These are phyloP conservation scores for Pittosporum tobira DNA, from an alignment of 129 eudicot genomes.

Conservation along the genomic window DNA sequence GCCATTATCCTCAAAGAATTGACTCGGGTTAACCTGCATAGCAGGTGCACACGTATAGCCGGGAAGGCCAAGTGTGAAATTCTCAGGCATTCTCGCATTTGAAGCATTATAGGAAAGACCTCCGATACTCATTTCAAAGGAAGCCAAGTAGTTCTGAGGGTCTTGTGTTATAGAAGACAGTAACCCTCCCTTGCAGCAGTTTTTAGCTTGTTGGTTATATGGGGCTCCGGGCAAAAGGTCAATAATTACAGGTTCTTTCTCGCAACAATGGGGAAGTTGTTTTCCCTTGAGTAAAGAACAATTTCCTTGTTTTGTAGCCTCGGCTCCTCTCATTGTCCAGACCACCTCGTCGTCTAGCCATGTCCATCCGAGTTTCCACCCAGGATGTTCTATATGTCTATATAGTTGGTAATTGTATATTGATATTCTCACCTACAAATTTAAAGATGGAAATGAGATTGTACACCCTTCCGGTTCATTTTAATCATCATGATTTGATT, in stretches of 20 bases:
- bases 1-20: constrained; percentile 47
- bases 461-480: neutral
- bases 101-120: neutral
- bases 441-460: neutral
- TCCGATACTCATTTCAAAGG: constrained; percentile 53
- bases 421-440: constrained; percentile 38
- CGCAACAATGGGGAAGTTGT: constrained; percentile 58
- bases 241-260: constrained; percentile 55
- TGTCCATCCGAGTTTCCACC: constrained; percentile 73
- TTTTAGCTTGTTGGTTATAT: constrained; percentile 47
- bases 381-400: constrained; percentile 62
- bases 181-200: constrained; percentile 75
- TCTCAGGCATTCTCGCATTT: constrained; percentile 21
- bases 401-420: constrained; percentile 61
- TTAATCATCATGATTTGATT: neutral
- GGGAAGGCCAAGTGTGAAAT: constrained; percentile 48
- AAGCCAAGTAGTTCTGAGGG: constrained; percentile 30
- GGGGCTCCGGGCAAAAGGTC: constrained; percentile 70
- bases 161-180: constrained; percentile 55
- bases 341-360: constrained; percentile 64
- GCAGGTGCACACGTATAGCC: constrained; percentile 76
- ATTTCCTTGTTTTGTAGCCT: constrained; percentile 71
- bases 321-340: constrained; percentile 70
- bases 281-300: constrained; percentile 31
- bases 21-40: constrained; percentile 45